These are phyloP conservation scores for Conoideocrella luteorostrata DNA, from an alignment of 2,329 filamentous ascomycete species.

Conservation along the genomic window DNA sequence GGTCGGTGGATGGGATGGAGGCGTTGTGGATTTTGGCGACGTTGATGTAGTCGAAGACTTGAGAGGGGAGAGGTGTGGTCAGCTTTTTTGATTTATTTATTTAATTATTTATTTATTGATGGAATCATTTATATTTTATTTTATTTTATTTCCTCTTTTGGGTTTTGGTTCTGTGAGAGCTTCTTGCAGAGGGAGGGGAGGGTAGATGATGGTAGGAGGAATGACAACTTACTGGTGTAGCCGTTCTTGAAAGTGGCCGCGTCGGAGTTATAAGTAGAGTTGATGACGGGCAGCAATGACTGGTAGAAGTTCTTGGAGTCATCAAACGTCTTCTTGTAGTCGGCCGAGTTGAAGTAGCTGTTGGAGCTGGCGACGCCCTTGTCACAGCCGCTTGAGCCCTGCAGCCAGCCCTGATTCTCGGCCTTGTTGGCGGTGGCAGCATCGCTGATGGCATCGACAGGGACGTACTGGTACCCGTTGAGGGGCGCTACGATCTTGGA, in stretches of 20 bases:
- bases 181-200: too few species aligned
- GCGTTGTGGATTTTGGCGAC: constrained; percentile 55
- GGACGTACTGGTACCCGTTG: constrained; percentile 78
- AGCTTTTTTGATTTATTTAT: background rate
- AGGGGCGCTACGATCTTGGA: constrained; percentile 60
- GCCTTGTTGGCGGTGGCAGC: constrained; percentile 48
- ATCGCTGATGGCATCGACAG: constrained; percentile 55
- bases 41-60: constrained; percentile 55
- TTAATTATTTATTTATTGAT: background rate
- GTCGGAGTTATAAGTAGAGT: constrained; percentile 40
- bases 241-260: constrained; percentile 51
- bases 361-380: constrained; percentile 50
- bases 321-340: constrained; percentile 38
- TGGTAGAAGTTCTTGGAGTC: constrained; percentile 56
- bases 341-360: constrained; percentile 42
- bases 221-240: constrained; percentile 53
- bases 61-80: constrained; percentile 6
- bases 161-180: too few species aligned
- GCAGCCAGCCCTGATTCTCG: constrained; percentile 52
- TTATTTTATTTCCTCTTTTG: too few species aligned
- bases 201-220: too few species aligned
- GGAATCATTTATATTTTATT: constrained; percentile 4
- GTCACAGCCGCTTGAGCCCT: constrained; percentile 50
- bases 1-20: constrained; percentile 49
- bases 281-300: constrained; percentile 47